Evolutionary conservation across 352 stramenopile genomes (phyloP).

Genomic region (Globisporangium middletonii): DNA sequence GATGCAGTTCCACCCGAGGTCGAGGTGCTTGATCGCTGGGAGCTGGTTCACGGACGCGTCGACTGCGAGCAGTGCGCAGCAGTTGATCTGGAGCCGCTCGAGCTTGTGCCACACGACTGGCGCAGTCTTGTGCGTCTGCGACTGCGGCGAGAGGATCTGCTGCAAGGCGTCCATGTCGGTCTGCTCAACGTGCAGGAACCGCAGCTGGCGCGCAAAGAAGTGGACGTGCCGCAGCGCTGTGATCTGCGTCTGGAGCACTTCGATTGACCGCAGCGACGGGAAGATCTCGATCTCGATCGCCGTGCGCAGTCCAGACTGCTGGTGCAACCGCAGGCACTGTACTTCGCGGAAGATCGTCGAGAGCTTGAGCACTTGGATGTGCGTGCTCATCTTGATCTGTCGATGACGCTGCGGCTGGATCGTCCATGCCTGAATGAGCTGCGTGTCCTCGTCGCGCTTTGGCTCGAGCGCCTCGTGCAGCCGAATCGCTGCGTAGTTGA

Average conservation of each 20-base stretch:
- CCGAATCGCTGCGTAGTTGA: conserved; percentile 59
- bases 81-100: conserved; percentile 60
- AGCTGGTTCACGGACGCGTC: conserved; percentile 56
- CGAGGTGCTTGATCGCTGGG: conserved; percentile 29
- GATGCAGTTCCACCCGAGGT: conserved; percentile 77
- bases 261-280: conserved; percentile 57
- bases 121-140: neutral
- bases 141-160: conserved; percentile 34
- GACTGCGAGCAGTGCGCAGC: conserved; percentile 39
- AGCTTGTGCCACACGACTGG: conserved; percentile 35
- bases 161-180: conserved; percentile 36
- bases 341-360: conserved; percentile 81
- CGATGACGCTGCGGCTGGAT: conserved; percentile 58
- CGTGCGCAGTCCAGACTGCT: conserved; percentile 26
- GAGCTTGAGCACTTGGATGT: conserved; percentile 85
- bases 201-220: conserved; percentile 62
- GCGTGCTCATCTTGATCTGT: conserved; percentile 65
- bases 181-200: conserved; percentile 66
- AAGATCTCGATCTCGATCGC: conserved; percentile 80
- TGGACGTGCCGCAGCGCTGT: conserved; percentile 44
- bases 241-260: conserved; percentile 47
- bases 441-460: conserved; percentile 56
- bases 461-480: conserved; percentile 71
- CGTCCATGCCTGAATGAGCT: conserved; percentile 64
- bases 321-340: conserved; percentile 51